Evolutionary conservation across 495 filamentous ascomycete genomes (phyloP).

Genomic region (Penicillium turbatum): DNA sequence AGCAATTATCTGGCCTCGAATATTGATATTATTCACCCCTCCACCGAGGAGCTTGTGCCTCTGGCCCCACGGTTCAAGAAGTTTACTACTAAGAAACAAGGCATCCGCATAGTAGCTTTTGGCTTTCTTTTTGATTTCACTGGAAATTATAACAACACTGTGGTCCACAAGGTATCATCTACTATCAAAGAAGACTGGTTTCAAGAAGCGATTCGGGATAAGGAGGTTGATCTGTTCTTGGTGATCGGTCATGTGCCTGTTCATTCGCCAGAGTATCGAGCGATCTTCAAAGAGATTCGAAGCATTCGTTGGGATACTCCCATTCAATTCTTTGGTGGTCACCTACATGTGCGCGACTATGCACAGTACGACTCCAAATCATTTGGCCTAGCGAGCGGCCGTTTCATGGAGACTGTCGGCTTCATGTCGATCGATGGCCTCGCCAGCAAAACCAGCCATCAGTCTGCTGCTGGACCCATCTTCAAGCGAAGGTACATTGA

Average conservation of each 20-base stretch:
- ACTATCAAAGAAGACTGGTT: slow-evolving; percentile 87
- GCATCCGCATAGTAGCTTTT: slow-evolving; percentile 78
- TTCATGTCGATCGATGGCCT: slow-evolving; percentile 85
- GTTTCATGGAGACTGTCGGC: slow-evolving; percentile 97
- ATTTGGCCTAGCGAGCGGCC: slow-evolving; percentile 80
- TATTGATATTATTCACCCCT: slow-evolving; percentile 77
- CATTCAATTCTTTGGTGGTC: slow-evolving; percentile 91
- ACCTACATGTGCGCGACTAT: slow-evolving; percentile 86
- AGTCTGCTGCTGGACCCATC: slow-evolving; percentile 37
- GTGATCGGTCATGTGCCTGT: slow-evolving; percentile 84
- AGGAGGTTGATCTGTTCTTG: slow-evolving; percentile 80
- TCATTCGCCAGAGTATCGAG: slow-evolving; percentile 69
- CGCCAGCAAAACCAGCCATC: slow-evolving; percentile 29
- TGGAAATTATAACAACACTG: slow-evolving; percentile 81
- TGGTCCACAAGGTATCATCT: slow-evolving; percentile 72
- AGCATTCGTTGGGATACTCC: slow-evolving; percentile 71
- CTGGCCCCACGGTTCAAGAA: slow-evolving; percentile 79
- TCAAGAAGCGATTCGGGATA: slow-evolving; percentile 72
- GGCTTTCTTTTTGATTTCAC: slow-evolving; percentile 94
- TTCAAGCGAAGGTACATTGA: slow-evolving; percentile 88
- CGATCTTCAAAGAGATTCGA: slow-evolving; percentile 75
- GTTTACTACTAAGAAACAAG: slow-evolving; percentile 84
- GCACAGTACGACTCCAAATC: slow-evolving; percentile 74
- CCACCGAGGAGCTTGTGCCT: slow-evolving; percentile 63
- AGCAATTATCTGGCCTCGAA: slow-evolving; percentile 83